Evolutionary conservation across 768 basidiomycete species (phyloP).

Genomic region (Termitomyces sp.): DNA sequence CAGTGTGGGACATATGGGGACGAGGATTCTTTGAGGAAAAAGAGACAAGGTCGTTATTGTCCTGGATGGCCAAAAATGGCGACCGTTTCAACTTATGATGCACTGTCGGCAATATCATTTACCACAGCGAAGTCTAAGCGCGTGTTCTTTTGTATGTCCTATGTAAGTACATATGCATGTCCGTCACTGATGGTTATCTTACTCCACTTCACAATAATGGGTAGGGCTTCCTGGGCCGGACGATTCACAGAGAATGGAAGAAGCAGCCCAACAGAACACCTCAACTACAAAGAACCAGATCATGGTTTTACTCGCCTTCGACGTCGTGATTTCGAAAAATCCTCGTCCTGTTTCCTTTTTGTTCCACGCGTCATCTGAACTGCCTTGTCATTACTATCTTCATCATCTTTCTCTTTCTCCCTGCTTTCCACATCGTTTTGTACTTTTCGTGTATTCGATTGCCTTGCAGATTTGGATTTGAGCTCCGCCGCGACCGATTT

Average conservation of each 20-base stretch:
- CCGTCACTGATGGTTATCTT: too few relatives aligned
- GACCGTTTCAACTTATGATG: too few relatives aligned
- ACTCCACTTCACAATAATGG: too few relatives aligned
- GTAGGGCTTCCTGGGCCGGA: too few relatives aligned
- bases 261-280: background rate
- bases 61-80: background rate
- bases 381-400: conserved; percentile 5
- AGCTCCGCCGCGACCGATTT: conserved; percentile 14
- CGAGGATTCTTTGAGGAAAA: background rate
- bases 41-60: background rate
- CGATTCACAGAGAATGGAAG: background rate
- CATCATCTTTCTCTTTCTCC: conserved; percentile 15
- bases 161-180: too few relatives aligned
- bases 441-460: conserved; percentile 11
- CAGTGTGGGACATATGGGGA: background rate
- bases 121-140: too few relatives aligned
- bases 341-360: conserved; percentile 9
- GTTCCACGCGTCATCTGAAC: conserved; percentile 11
- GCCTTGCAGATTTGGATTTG: conserved; percentile 14
- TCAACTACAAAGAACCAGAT: background rate
- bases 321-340: conserved; percentile 2
- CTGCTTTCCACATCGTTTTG: conserved; percentile 11
- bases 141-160: too few relatives aligned
- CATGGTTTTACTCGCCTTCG: conserved; percentile 3
- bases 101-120: too few relatives aligned